Evolutionary conservation across 176 grass and related monocot genomes (phyloP).

Genomic region (Rhynchospora tenuis): DNA sequence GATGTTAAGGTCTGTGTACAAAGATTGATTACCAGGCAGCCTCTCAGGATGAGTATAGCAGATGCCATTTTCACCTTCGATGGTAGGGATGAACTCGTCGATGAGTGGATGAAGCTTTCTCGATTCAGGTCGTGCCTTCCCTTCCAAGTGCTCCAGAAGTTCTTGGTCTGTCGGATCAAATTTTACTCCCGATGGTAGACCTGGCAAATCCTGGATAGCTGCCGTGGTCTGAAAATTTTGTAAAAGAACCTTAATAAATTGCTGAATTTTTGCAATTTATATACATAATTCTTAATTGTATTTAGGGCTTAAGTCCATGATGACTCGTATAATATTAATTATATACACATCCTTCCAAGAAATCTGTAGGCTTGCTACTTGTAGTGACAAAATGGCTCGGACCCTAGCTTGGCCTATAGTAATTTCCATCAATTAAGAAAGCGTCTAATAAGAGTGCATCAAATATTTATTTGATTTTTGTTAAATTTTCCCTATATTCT

Average conservation of each 20-base stretch:
- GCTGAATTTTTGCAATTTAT: not conserved
- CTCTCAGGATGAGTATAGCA: slow-evolving; percentile 89
- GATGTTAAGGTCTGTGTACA: not conserved
- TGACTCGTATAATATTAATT: not conserved
- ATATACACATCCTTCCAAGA: not conserved
- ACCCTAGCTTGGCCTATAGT: not conserved
- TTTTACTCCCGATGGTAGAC: slow-evolving; percentile 63
- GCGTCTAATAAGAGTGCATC: not conserved
- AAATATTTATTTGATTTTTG: not conserved
- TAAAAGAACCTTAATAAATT: too few species aligned
- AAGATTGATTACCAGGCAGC: slow-evolving; percentile 42
- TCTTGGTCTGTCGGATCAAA: slow-evolving; percentile 83
- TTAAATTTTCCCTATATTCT: not conserved
- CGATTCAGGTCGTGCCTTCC: slow-evolving; percentile 50
- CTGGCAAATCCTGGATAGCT: slow-evolving; percentile 45
- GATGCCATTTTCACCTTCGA: slow-evolving; percentile 71
- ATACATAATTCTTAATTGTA: not conserved
- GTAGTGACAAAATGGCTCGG: not conserved
- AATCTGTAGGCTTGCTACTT: not conserved
- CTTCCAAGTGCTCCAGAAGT: slow-evolving; percentile 73
- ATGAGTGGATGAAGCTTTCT: slow-evolving; percentile 64
- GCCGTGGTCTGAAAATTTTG: slow-evolving; percentile 26
- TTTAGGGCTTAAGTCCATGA: not conserved
- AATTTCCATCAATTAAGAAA: not conserved
- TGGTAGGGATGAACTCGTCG: slow-evolving; percentile 83